Conservation (phyloP, 1,139 yeast genomes). For the Entelexis sorbosivorans region DNA sequence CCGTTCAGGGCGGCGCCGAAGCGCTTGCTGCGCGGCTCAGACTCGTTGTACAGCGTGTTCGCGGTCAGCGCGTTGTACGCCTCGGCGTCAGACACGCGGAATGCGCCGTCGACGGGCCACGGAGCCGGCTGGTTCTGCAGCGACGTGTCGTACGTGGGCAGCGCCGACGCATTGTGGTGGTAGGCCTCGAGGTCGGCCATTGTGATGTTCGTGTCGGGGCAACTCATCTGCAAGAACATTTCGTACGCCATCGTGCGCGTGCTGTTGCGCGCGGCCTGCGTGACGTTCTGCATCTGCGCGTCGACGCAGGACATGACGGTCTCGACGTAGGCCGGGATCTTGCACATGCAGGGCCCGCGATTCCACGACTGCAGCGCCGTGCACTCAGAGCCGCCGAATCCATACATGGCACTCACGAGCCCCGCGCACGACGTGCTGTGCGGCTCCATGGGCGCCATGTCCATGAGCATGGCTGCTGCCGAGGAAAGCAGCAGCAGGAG, state of each 20-base stretch:
- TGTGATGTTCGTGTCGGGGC: conserved; percentile 4
- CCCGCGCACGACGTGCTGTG: conserved; percentile 10
- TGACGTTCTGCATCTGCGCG: conserved; percentile 6
- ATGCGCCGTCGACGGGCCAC: conserved; percentile 16
- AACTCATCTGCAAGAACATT: background rate
- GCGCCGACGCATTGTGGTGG: background rate
- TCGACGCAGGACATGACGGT: conserved; percentile 15
- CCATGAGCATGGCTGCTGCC: conserved; percentile 12
- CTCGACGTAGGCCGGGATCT: conserved; percentile 1
- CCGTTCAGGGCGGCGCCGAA: conserved; percentile 23
- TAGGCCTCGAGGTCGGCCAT: background rate
- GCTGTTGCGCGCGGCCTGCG: background rate
- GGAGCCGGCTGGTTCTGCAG: background rate
- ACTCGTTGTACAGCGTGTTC: background rate
- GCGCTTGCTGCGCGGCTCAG: conserved; percentile 7
- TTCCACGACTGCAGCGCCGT: background rate
- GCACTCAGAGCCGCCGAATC: conserved; percentile 5
- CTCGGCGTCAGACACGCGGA: conserved; percentile 10
- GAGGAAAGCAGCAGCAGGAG: background rate
- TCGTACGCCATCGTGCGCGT: background rate
- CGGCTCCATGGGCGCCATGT: conserved; percentile 10
- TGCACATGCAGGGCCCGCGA: conserved; percentile 11
- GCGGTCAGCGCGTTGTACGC: conserved; percentile 7
- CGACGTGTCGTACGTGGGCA: conserved; percentile 6
- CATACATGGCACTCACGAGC: conserved; percentile 8